Base-by-base conservation (phyloP, 371 early-diverging fungal species). In the Catenaria anguillulae region DNA sequence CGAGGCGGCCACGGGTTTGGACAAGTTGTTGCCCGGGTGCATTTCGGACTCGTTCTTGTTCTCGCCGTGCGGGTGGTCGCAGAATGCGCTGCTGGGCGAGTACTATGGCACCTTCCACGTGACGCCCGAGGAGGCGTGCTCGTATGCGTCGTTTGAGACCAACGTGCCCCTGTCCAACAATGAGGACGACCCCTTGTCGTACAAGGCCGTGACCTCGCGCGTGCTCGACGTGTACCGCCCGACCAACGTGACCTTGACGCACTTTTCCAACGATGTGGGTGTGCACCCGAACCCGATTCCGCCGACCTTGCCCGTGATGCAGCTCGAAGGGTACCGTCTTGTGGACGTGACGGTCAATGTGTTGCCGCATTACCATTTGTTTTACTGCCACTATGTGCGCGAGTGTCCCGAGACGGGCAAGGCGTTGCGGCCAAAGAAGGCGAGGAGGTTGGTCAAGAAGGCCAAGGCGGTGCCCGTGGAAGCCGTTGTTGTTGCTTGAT, bases 121-220 rank as follows among this genome's bases (percentile, higher is more conserved):
- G n/a, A 95, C 96, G n/a, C 96, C 96, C n/a, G 96, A 95, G 73
- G 84, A 80, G 29, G 75, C 80, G 64, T 95, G 92, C 82, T 93
- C 93, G n/a, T 95, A 93, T 68, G 96, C 96, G 42, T 89, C 89
- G 46, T 93, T 95, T 70, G 96, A 95, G 74, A 89, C 91, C 56
- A 91, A 88, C 67, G 80, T 92, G 59, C 86, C 91, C 21, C 78
- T 85, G 35, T 50, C 50, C 4, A 29, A 24, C 29, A 29, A 50
- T 29, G 29, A 24, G 13, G 17, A 29, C 50, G 26, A 29, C 50
- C 45, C 45, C 19, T 29, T 26, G 61, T 61, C 70, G 67, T 33
- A 58, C 70, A 24, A 62, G 64, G 19, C 62, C 64, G 6, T 62
- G 50, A 6, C 43, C 63, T n/a, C 24, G 56, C n/a, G 45, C 46